A percentile compares a stretch with the other conserved stretches of the same genome.
phyloP scores from a whole-genome alignment of 768 basidiomycete genomes.

The Imleria badia region DNA sequence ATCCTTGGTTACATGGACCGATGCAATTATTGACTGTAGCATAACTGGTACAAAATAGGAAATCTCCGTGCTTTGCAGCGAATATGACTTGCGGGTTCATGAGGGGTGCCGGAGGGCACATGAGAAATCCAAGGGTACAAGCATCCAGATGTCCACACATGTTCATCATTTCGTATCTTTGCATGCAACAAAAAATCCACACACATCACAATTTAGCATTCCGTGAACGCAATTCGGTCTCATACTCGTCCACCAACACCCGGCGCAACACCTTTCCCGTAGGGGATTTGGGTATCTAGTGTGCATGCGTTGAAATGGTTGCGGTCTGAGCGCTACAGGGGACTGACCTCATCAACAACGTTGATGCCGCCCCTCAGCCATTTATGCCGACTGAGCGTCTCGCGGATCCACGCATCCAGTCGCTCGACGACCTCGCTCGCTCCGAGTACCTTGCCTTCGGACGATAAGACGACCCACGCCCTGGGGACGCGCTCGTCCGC shows the following conservation, averaged over 20 bases:
- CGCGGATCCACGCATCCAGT: conserved; percentile 60
- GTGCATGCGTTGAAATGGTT: too few species aligned
- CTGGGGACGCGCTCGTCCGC: conserved; percentile 72
- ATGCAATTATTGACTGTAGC: too few species aligned
- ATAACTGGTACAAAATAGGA: too few species aligned
- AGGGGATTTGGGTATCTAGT: conserved; percentile 65
- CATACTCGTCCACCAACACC: conserved; percentile 58
- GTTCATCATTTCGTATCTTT: too few species aligned
- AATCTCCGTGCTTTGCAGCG: too few species aligned
- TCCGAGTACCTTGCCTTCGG: conserved; percentile 51
- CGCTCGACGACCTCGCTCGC: conserved; percentile 38
- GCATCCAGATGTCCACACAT: too few species aligned
- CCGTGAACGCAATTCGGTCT: conserved; percentile 28
- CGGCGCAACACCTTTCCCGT: conserved; percentile 72
- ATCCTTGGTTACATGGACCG: too few species aligned
- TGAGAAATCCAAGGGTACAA: too few species aligned
- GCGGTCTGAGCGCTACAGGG: not conserved
- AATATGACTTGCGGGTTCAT: too few species aligned
- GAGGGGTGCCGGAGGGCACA: too few species aligned
- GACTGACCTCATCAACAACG: conserved; percentile 57
- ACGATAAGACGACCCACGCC: conserved; percentile 75
- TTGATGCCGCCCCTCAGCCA: conserved; percentile 74
- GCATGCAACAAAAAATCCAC: too few species aligned
- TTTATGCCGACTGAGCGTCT: conserved; percentile 71
- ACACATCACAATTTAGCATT: conserved; percentile 24